Conservation (phyloP, 345 rosid genomes). For the Fremontodendron californicum region DNA sequence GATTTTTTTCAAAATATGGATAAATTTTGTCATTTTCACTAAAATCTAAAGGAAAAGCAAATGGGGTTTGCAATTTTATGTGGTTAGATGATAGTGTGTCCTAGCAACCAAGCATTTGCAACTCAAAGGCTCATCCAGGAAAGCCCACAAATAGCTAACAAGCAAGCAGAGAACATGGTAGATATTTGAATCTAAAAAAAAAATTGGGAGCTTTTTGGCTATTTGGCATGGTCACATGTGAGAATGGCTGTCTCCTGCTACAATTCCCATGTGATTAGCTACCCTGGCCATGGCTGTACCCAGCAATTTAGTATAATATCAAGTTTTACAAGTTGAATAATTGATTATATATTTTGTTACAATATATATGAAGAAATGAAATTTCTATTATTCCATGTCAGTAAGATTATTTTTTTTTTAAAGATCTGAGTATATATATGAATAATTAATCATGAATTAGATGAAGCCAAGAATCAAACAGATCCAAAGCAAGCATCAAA, state of each 20-base stretch:
- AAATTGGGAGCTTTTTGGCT: background rate
- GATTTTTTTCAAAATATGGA: background rate
- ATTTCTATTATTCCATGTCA: slow-evolving; percentile 13
- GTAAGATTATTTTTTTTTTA: slow-evolving; percentile 8
- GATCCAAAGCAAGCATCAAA: background rate
- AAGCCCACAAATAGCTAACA: slow-evolving; percentile 15
- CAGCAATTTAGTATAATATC: slow-evolving; percentile 10
- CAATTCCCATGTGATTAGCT: slow-evolving; percentile 42
- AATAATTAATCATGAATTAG: background rate
- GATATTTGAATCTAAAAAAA: slow-evolving; percentile 8
- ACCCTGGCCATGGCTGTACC: slow-evolving; percentile 22
- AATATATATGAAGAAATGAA: background rate
- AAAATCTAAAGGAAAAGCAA: background rate
- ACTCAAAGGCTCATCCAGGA: slow-evolving; percentile 19
- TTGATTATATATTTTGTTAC: background rate
- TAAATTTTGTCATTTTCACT: background rate
- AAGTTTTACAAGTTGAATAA: background rate
- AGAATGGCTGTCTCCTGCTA: slow-evolving; percentile 10
- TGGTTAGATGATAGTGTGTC: slow-evolving; percentile 16
- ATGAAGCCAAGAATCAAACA: background rate
- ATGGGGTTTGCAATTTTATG: background rate
- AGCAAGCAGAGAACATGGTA: slow-evolving; percentile 3
- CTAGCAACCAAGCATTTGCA: slow-evolving; percentile 40
- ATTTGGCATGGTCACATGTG: slow-evolving; percentile 35
- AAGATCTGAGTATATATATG: background rate